Evolutionary conservation across 208 protist genomes (phyloP), one percentile per base, ranked within the genome.

Genomic region (Acanthamoeba sp.): DNA sequence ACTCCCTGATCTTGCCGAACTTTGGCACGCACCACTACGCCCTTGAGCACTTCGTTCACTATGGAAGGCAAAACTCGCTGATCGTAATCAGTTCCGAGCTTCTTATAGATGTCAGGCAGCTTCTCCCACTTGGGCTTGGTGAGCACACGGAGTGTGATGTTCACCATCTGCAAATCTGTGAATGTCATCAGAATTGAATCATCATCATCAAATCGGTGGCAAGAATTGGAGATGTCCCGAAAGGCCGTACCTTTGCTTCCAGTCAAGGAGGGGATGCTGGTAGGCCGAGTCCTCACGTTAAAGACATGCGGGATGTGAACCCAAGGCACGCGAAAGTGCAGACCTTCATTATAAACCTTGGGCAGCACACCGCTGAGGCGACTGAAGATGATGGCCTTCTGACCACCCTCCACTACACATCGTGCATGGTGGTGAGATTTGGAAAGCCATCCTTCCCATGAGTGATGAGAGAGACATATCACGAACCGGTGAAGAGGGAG

Each of bases 51-150:
- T 96, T 99, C 99, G 96, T 99, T 99, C 48, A 99, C 99, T 73
- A 99, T 99, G 59, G 99, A 99, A 24, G 99, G 99, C 36, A 99
- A 97, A 50, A 99, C 99, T 87, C 99, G 98, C 96, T 99, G 98
- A 45, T 98, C 98, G 97, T 99, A 99, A 95, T 99, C 98, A 71
- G 98, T 97, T 59, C 99, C 99, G 40, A 99, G 97, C 80, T 98
- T 97, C 82, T 98, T 97, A 95, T 99, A 99, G 66, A 99, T 99
- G 45, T 97, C 93, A 90, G 98, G 98, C 34, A 99, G 97, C 82
- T 98, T 95, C 34, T 97, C 95, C 18, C 98, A 95, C 85, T 98
- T 97, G 38, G 99, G 99, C 78, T 99, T 98, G 94, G 98, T 99
- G 36, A 99, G 98, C 52, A 99, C 98, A 97, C 99, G 99, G 16